Percentiles rank a stretch among this genome's conserved stretches.
phyloP scores from a whole-genome alignment of 2,329 filamentous ascomycete species.

The Cladobotryum mycophilum region DNA sequence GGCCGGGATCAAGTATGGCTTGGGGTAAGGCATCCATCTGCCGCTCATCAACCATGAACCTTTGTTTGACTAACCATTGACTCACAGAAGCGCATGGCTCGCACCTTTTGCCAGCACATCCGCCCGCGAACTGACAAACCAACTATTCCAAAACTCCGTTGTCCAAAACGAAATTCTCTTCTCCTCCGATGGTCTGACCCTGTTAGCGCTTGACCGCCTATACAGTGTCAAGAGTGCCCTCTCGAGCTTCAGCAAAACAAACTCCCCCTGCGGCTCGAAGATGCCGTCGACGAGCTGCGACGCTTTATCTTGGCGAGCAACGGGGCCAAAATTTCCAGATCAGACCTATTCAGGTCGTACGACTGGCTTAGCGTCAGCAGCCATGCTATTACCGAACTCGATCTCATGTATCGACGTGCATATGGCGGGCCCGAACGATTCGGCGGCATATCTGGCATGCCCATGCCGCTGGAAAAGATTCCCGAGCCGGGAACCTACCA shows the following conservation, averaged over 20 bases:
- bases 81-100: conserved; percentile 35
- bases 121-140: conserved; percentile 39
- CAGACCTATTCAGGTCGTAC: conserved; percentile 49
- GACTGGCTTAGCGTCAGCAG: conserved; percentile 50
- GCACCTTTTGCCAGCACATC: conserved; percentile 37
- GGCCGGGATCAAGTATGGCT: conserved; percentile 41
- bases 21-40: conserved; percentile 28
- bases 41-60: neutral
- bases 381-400: conserved; percentile 46
- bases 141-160: conserved; percentile 51
- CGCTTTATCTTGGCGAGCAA: conserved; percentile 51
- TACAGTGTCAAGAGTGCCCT: conserved; percentile 60
- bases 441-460: conserved; percentile 41
- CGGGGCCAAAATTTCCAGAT: conserved; percentile 42
- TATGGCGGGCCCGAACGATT: conserved; percentile 45
- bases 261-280: conserved; percentile 44
- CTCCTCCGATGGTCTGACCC: conserved; percentile 51
- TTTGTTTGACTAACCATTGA: neutral
- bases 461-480: conserved; percentile 5
- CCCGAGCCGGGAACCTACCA: conserved; percentile 1
- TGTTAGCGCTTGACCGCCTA: conserved; percentile 54
- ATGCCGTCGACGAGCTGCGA: conserved; percentile 57
- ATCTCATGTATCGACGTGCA: conserved; percentile 48
- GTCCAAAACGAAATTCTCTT: conserved; percentile 57
- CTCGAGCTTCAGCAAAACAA: conserved; percentile 47